Evolutionary conservation across 2,329 filamentous ascomycete species (phyloP).

Genomic region (Phaeosphaeria sp.): DNA sequence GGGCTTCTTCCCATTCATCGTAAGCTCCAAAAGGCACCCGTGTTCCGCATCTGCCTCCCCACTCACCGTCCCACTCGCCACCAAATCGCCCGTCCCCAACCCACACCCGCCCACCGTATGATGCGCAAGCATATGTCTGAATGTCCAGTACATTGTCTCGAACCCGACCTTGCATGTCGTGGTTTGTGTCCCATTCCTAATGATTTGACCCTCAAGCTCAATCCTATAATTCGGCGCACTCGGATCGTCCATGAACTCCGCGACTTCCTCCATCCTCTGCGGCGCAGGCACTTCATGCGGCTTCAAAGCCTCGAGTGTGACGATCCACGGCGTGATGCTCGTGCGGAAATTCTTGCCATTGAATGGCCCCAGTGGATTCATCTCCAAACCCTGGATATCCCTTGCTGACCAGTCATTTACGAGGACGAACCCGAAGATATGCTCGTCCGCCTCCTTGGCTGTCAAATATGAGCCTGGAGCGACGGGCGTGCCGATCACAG

Average conservation of each 20-base stretch:
- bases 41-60: constrained; percentile 47
- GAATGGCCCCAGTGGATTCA: constrained; percentile 67
- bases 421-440: constrained; percentile 69
- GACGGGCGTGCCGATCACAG: constrained; percentile 52
- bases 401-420: constrained; percentile 69
- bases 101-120: constrained; percentile 53
- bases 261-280: constrained; percentile 26
- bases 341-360: constrained; percentile 69
- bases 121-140: constrained; percentile 55
- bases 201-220: constrained; percentile 27
- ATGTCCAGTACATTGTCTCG: constrained; percentile 55
- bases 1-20: constrained; percentile 44
- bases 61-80: constrained; percentile 55
- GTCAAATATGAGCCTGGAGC: constrained; percentile 47
- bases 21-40: constrained; percentile 53
- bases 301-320: constrained; percentile 66
- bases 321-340: constrained; percentile 67
- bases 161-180: constrained; percentile 41
- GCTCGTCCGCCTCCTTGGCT: constrained; percentile 55
- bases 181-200: constrained; percentile 22
- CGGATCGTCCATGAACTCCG: constrained; percentile 33
- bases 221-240: constrained; percentile 34
- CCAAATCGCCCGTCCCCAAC: constrained; percentile 51
- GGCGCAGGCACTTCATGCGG: constrained; percentile 35
- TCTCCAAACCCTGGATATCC: constrained; percentile 69